Base-by-base conservation (phyloP, 768 basidiomycete genomes). In the Tricholoma furcatifolium region DNA sequence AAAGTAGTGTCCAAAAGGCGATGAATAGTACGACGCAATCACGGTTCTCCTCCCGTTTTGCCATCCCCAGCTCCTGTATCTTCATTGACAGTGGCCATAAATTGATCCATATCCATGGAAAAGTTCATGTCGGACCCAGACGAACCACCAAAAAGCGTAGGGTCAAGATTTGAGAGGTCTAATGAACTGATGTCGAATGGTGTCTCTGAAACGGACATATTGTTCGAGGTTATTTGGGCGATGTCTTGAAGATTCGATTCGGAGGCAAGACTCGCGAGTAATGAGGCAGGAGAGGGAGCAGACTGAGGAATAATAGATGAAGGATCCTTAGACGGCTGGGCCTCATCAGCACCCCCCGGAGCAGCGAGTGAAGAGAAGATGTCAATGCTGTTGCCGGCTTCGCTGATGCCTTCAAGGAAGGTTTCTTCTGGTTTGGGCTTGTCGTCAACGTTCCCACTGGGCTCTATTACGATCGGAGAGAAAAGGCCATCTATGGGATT, bases 71-170 rank as follows among this genome's bases (percentile, higher is more conserved):
- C 61, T 23, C 38, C 56, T 48, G 65, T 61, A 47, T 59, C 57
- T 46, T 62, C 61, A 39, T 38, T 51, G 15, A 55, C 54, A 68
- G 82, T 77, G 42, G 69, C 73, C 61, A 84, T 65, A 46, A 85
- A 70, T 15, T 75, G 72, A 40, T 81, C 80, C 79, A 85, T 80
- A 57, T 81, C 81, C 64, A 73, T 69, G 1, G 65, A 35, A 55
- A 82, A 74, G 54, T 68, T 73, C 66, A 83, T 73, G 32, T 73
- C 79, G 5, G 70, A n/a, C 39, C 68, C 65, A 41, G 66, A 55
- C 27, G 67, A 56, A 48, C 70, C 62, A 1, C 65, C 66, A 57
- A 78, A 78, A 54, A 82, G 79, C 35, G 69, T 68, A 21, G 73
- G 59, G 48, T 69, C 68, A 46, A 84, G 66, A 47, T 71, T 70